phyloP scores from a whole-genome alignment of 2,329 filamentous ascomycete species.

The Gremmenia infestans region DNA sequence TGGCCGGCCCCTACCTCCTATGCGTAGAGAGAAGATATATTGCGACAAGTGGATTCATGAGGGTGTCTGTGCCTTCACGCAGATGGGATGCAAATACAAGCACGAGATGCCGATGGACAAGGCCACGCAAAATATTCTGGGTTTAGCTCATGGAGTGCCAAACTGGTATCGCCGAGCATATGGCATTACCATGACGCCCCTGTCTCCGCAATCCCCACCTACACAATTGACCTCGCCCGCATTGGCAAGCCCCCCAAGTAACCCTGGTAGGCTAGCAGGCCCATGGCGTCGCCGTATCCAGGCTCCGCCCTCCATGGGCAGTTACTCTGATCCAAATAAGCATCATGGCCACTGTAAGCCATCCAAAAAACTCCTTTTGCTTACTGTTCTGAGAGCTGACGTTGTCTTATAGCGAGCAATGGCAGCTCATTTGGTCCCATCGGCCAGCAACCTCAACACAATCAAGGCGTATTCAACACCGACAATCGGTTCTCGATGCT shows the following conservation, averaged over 20 bases:
- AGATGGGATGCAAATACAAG: constrained; percentile 83
- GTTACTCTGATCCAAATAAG: background rate
- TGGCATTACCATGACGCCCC: constrained; percentile 1
- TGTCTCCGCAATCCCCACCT: background rate
- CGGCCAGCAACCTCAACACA: background rate
- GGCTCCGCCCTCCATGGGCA: background rate
- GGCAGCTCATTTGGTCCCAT: background rate
- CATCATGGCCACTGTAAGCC: background rate
- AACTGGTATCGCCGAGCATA: constrained; percentile 41
- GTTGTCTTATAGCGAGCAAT: background rate
- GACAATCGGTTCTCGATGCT: background rate
- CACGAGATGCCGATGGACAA: constrained; percentile 80
- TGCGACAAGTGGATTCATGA: constrained; percentile 89
- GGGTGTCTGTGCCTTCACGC: constrained; percentile 77
- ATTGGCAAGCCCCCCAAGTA: background rate
- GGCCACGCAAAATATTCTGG: constrained; percentile 64
- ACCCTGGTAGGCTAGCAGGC: background rate
- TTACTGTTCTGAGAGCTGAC: no score
- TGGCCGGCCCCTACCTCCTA: background rate
- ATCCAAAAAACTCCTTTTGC: background rate
- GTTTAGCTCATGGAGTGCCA: constrained; percentile 62
- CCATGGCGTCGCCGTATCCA: constrained; percentile 11
- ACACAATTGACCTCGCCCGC: background rate
- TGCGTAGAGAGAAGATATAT: constrained; percentile 56
- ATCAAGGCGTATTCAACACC: background rate